These are phyloP conservation scores for Cryoendolithus antarcticus DNA, from an alignment of 2,329 filamentous ascomycete species.

Conservation along the genomic window DNA sequence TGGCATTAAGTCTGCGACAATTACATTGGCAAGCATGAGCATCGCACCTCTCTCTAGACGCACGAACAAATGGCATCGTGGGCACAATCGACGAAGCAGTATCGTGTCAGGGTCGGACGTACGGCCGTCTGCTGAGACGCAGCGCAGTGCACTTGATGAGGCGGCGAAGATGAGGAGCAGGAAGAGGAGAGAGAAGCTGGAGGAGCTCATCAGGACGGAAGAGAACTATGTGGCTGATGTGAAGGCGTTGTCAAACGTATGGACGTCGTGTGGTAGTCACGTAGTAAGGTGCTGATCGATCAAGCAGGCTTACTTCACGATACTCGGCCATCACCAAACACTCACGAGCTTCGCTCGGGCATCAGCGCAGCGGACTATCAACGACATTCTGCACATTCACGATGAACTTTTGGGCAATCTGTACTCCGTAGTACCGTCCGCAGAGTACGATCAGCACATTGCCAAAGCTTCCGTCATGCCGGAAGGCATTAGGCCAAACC, in stretches of 20 bases:
- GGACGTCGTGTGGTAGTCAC: constrained; percentile 13
- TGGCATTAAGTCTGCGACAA: constrained; percentile 68
- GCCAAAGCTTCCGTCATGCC: constrained; percentile 4
- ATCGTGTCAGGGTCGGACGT: constrained; percentile 53
- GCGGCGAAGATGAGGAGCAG: constrained; percentile 58
- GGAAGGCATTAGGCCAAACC: constrained; percentile 22
- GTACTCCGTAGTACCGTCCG: constrained; percentile 56
- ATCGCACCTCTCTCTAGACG: constrained; percentile 49
- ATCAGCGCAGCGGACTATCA: constrained; percentile 25
- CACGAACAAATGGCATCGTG: constrained; percentile 43
- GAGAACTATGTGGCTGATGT: constrained; percentile 80
- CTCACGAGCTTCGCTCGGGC: constrained; percentile 15
- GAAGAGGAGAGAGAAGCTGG: constrained; percentile 65
- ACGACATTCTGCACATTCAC: constrained; percentile 70
- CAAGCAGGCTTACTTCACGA: constrained; percentile 32
- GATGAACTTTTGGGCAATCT: constrained; percentile 68
- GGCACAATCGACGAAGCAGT: constrained; percentile 42
- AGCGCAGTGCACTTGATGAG: constrained; percentile 47
- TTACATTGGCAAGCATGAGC: constrained; percentile 64
- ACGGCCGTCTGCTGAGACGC: constrained; percentile 48
- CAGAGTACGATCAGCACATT: constrained; percentile 32
- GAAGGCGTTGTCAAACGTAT: constrained; percentile 72
- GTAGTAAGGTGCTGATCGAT: neutral
- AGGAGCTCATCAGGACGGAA: constrained; percentile 77
- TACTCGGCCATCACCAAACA: constrained; percentile 16